phyloP scores from a whole-genome alignment of 2,329 filamentous ascomycete genomes.

The Whalleya microplaca region DNA sequence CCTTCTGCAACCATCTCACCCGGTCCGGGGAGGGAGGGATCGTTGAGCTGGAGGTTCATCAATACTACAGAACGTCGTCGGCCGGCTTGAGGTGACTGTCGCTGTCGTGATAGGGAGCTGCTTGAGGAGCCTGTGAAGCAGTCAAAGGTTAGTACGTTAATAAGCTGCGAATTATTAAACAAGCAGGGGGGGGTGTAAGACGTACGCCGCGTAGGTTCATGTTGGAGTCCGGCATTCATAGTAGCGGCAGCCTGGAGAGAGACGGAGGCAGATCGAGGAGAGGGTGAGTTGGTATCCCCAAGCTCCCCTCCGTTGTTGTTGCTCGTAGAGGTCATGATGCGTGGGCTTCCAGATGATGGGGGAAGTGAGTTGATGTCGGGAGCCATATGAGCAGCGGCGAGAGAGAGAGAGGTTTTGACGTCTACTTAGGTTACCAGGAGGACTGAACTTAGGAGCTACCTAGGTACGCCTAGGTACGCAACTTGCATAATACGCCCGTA shows the following conservation, averaged over 20 bases:
- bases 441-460: too few relatives aligned
- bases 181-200: slow-evolving; percentile 10
- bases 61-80: slow-evolving; percentile 70
- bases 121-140: slow-evolving; percentile 51
- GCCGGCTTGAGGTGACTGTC: slow-evolving; percentile 51
- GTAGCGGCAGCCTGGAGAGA: slow-evolving; percentile 78
- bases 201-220: slow-evolving; percentile 63
- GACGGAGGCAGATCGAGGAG: slow-evolving; percentile 66
- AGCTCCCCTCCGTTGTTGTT: slow-evolving; percentile 37
- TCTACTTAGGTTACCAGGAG: neutral
- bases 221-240: slow-evolving; percentile 76
- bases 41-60: slow-evolving; percentile 75
- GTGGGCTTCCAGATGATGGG: slow-evolving; percentile 45
- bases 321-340: slow-evolving; percentile 42
- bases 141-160: slow-evolving; percentile 13
- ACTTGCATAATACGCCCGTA: too few relatives aligned
- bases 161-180: neutral
- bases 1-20: slow-evolving; percentile 67
- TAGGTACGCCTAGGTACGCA: too few relatives aligned
- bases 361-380: slow-evolving; percentile 65
- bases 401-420: neutral
- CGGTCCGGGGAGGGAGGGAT: slow-evolving; percentile 67
- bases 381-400: slow-evolving; percentile 43
- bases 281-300: slow-evolving; percentile 60
- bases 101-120: slow-evolving; percentile 52